These are phyloP conservation scores for Podosphaera xanthii DNA, from an alignment of 2,329 filamentous ascomycete species.

Conservation along the genomic window DNA sequence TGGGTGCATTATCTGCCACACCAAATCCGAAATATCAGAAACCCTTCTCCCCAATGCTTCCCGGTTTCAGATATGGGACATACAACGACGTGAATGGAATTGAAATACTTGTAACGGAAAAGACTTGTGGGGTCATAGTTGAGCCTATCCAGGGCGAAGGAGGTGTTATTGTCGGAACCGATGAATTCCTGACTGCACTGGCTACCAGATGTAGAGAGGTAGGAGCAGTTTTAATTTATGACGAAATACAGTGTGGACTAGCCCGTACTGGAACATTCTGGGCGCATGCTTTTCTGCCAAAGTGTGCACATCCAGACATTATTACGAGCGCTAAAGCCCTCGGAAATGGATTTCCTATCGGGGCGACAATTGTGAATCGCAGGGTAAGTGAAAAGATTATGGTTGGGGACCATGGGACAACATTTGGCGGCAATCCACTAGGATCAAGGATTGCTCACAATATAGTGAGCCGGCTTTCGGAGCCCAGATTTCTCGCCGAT, in stretches of 20 bases:
- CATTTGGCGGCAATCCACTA: conserved; percentile 51
- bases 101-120: conserved; percentile 50
- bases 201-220: conserved; percentile 67
- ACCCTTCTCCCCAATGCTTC: conserved; percentile 86
- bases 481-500: conserved; percentile 41
- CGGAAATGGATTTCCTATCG: conserved; percentile 89
- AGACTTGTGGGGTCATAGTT: conserved; percentile 82
- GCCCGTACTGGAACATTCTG: conserved; percentile 72
- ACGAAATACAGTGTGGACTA: conserved; percentile 93
- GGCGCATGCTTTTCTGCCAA: conserved; percentile 58
- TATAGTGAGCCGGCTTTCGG: conserved; percentile 55
- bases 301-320: conserved; percentile 75
- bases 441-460: conserved; percentile 56
- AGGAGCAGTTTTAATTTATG: conserved; percentile 73
- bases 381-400: conserved; percentile 43
- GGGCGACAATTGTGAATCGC: conserved; percentile 42
- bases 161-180: conserved; percentile 62
- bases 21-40: conserved; percentile 95
- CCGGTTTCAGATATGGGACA: conserved; percentile 68
- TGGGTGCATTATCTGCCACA: conserved; percentile 86
- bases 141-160: conserved; percentile 97
- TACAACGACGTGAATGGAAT: conserved; percentile 65
- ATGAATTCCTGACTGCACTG: conserved; percentile 68
- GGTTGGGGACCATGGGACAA: conserved; percentile 50
- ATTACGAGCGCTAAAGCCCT: conserved; percentile 88